A percentile compares a stretch with the other conserved stretches of the same genome.
Evolutionary conservation across 1,284 basidiomycete genomes (phyloP).

Genomic region (Microbotryomycetes sp.): DNA sequence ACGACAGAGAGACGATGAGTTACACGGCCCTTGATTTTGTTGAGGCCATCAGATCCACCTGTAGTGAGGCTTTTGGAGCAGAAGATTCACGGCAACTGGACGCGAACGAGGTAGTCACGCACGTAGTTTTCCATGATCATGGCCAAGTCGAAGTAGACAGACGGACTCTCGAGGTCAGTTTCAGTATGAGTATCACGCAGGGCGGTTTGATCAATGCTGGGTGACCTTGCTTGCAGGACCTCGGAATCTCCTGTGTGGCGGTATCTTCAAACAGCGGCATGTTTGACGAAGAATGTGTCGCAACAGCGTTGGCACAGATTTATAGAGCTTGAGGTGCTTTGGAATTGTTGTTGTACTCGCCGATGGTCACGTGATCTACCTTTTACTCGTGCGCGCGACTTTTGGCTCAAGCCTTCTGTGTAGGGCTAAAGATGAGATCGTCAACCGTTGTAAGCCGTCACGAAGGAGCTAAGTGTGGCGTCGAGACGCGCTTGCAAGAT

Average conservation of each 20-base stretch:
- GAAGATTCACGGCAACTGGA: constrained; percentile 17
- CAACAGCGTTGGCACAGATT: constrained; percentile 11
- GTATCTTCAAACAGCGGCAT: background rate
- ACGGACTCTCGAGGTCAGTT: constrained; percentile 54
- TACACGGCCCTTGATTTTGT: constrained; percentile 70
- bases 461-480: too few species aligned
- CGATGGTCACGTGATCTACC: too few species aligned
- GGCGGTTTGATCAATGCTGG: too few species aligned
- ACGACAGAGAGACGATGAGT: constrained; percentile 79
- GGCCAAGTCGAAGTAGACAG: constrained; percentile 58
- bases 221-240: background rate
- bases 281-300: constrained; percentile 16
- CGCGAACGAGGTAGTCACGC: constrained; percentile 53
- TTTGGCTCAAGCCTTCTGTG: too few species aligned
- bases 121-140: constrained; percentile 67
- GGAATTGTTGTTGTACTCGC: too few species aligned
- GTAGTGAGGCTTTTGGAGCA: background rate
- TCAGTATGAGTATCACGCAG: background rate
- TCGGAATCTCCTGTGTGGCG: constrained; percentile 8
- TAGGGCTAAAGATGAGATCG: too few species aligned
- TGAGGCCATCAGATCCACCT: constrained; percentile 9
- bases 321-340: background rate
- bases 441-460: too few species aligned
- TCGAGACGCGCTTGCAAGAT: too few species aligned
- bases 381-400: too few species aligned